Conservation (phyloP, 2,329 filamentous ascomycete genomes). For the Calycina marina region DNA sequence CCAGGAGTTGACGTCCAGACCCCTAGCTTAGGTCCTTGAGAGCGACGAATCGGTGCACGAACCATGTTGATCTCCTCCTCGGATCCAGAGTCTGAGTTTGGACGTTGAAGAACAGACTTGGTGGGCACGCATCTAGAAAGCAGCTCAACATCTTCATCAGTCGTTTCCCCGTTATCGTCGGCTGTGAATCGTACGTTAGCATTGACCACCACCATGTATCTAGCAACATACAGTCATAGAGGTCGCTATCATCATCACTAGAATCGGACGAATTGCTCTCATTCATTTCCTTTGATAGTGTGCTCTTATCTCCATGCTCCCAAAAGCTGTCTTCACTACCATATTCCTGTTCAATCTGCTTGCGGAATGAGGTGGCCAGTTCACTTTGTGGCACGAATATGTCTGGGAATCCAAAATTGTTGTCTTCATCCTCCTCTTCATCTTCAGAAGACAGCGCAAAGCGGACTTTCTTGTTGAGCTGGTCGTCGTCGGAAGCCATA, state of each 20-base stretch:
- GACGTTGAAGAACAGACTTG: slow-evolving; percentile 34
- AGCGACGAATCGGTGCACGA: slow-evolving; percentile 10
- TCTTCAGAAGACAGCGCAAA: slow-evolving; percentile 59
- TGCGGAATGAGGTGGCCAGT: slow-evolving; percentile 57
- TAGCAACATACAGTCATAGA: slow-evolving; percentile 40
- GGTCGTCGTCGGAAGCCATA: slow-evolving; percentile 5
- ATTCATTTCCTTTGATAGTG: slow-evolving; percentile 30
- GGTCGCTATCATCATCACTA: no score
- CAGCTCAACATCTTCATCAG: slow-evolving; percentile 29
- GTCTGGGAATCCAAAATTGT: slow-evolving; percentile 55
- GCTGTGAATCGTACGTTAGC: slow-evolving; percentile 34
- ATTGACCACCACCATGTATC: slow-evolving; percentile 13
- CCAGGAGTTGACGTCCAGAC: slow-evolving; percentile 21
- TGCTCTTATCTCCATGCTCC: slow-evolving; percentile 11
- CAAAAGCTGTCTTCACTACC: slow-evolving; percentile 10
- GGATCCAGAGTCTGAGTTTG: slow-evolving; percentile 25
- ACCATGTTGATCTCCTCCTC: slow-evolving; percentile 22
- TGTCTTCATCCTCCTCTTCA: slow-evolving; percentile 45
- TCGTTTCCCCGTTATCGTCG: slow-evolving; percentile 45
- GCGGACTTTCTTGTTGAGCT: slow-evolving; percentile 41
- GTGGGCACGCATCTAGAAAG: slow-evolving; percentile 22
- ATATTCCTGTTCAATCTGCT: slow-evolving; percentile 36
- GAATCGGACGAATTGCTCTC: slow-evolving; percentile 31
- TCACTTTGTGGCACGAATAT: slow-evolving; percentile 65
- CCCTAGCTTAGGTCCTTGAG: slow-evolving; percentile 20